phyloP scores from a whole-genome alignment of 2,329 filamentous ascomycete species.

The Fusarium sublunatum region DNA sequence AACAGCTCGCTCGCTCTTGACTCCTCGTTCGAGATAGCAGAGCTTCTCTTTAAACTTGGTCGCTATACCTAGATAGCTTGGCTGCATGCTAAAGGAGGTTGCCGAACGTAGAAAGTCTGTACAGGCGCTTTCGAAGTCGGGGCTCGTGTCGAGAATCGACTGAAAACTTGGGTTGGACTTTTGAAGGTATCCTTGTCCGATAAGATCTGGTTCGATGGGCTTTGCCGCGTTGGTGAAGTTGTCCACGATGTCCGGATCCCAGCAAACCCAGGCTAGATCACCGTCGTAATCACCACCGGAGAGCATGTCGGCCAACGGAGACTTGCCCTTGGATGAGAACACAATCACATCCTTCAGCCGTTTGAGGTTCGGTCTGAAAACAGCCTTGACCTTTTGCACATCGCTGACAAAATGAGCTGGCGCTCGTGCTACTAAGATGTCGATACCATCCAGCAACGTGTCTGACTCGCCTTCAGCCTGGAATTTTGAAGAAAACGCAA shows the following conservation, averaged over 20 bases:
- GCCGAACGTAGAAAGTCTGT: conserved; percentile 62
- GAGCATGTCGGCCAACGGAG: conserved; percentile 74
- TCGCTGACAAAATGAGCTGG: conserved; percentile 78
- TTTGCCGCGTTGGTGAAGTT: conserved; percentile 72
- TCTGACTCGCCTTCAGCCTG: conserved; percentile 64
- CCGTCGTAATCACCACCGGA: conserved; percentile 87
- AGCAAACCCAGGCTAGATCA: conserved; percentile 81
- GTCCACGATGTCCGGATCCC: conserved; percentile 72
- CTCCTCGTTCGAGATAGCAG: conserved; percentile 68
- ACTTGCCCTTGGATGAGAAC: conserved; percentile 73
- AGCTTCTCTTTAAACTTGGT: conserved; percentile 73
- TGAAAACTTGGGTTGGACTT: conserved; percentile 61
- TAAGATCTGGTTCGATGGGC: conserved; percentile 54
- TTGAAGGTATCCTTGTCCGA: conserved; percentile 58
- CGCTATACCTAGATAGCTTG: conserved; percentile 69
- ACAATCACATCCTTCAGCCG: conserved; percentile 82
- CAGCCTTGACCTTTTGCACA: conserved; percentile 73
- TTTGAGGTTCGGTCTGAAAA: conserved; percentile 69
- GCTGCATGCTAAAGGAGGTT: conserved; percentile 68
- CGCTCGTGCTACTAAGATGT: conserved; percentile 75
- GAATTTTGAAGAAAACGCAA: conserved; percentile 76
- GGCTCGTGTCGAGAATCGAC: conserved; percentile 52
- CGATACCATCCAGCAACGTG: conserved; percentile 64
- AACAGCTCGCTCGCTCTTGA: conserved; percentile 58
- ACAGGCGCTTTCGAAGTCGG: conserved; percentile 48